Base-by-base conservation (phyloP, 2,329 filamentous ascomycete genomes). In the Talaromyces sp. region DNA sequence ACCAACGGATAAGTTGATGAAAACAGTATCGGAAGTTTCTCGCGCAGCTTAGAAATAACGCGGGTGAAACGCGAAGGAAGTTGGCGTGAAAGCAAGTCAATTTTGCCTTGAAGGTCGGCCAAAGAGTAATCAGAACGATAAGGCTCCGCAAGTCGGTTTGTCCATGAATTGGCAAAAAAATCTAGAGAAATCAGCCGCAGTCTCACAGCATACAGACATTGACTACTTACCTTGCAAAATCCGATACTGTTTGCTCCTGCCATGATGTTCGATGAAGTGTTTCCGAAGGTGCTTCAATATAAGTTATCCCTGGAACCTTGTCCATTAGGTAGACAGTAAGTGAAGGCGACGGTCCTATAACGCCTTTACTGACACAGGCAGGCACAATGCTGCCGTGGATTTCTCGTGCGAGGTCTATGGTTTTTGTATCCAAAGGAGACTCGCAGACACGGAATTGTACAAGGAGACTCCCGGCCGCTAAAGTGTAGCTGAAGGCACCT, bases 401-500 rank as follows among this genome's bases (percentile, higher is more conserved):
- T 26, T 50, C 27, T 26, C 50, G 46, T 38, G 63, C 63, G 29
- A 64, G 61, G 38, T 21, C 27, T 31, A 60, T 26, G 3, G 10
- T 58, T 54, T 52, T 53, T 43, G 21, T 62, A 58, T 62, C 61
- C 19, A 64, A 46, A 31, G 35, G 43, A 58, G 63, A 64, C 21
- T 63, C 19, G 14, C 24, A 8, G 48, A 38, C 59, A 48, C 56
- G 56, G 29, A 64, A 64, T 41, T 64, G 53, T 26, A 62, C 12
- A 43, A 63, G 53, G 31, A 31, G 31, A 6, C 50, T 48, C 21
- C 48, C 41, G 48, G 46, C 27, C 21, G 57, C n/a, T 26, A 64
- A 41, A 14, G 59, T 63, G 54, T 64, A 64, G 46, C 62, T 64
- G 29, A 55, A 65, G 19, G 43, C 59, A 26, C 63, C 63, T 58